These are phyloP conservation scores for Aspergillus affinis DNA, from an alignment of 495 filamentous ascomycete species.

Conservation along the genomic window DNA sequence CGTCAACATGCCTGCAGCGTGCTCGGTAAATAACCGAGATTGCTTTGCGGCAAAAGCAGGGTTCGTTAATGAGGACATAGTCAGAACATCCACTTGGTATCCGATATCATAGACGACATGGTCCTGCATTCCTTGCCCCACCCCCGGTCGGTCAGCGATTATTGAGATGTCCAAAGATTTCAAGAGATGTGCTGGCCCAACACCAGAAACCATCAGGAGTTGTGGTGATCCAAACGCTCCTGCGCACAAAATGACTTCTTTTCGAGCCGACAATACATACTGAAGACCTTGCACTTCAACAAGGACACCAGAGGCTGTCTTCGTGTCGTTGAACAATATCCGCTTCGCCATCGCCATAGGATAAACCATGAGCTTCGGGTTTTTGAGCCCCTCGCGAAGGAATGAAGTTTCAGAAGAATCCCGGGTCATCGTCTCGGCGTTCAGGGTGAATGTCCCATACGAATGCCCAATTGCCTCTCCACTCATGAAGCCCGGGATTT, in stretches of 20 bases:
- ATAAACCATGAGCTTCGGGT: slow-evolving; percentile 6
- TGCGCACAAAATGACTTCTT: slow-evolving; percentile 48
- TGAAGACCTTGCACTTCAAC: slow-evolving; percentile 18
- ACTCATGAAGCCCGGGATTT: slow-evolving; percentile 30
- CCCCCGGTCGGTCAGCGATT: slow-evolving; percentile 40
- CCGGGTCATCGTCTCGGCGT: slow-evolving; percentile 21
- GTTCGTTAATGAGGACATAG: not conserved
- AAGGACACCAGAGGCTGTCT: slow-evolving; percentile 33
- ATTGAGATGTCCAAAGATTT: slow-evolving; percentile 36
- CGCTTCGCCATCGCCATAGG: slow-evolving; percentile 8
- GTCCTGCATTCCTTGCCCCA: slow-evolving; percentile 48
- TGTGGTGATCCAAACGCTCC: slow-evolving; percentile 50
- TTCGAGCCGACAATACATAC: slow-evolving; percentile 36
- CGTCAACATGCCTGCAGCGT: slow-evolving; percentile 25
- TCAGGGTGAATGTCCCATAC: slow-evolving; percentile 31
- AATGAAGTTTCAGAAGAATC: slow-evolving; percentile 31
- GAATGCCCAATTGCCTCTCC: slow-evolving; percentile 22
- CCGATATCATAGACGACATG: slow-evolving; percentile 28
- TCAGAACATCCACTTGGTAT: slow-evolving; percentile 22
- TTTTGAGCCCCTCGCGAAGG: slow-evolving; percentile 11
- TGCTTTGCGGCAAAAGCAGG: not conserved
- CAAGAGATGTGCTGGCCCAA: slow-evolving; percentile 35
- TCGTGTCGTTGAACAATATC: slow-evolving; percentile 24
- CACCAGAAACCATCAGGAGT: slow-evolving; percentile 30
- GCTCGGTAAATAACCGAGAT: not conserved